Base-by-base conservation (phyloP, 179 eudicot genomes). In the Amaranthus tricolor region DNA sequence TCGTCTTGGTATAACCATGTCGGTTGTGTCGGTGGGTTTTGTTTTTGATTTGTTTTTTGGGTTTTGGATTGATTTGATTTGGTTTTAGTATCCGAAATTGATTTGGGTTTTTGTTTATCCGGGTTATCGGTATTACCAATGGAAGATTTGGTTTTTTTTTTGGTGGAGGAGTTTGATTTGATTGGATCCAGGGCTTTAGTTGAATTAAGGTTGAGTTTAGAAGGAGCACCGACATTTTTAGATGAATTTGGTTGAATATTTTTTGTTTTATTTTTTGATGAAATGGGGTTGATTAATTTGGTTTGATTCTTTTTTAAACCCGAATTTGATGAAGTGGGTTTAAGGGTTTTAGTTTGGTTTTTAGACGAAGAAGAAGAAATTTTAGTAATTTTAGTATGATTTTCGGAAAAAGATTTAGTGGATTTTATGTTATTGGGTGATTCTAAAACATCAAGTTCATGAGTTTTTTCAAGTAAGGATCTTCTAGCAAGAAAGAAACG, bases 281-380 rank as follows among this genome's bases (percentile, higher is more conserved):
- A 14, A 9, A 50, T 73, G 24, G 82, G 68, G 78, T 82, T 68
- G 5, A 48, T 47, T 20, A 63, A 40, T n/a, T 66, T 75, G 55
- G 80, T 69, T 72, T 80, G 77, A 13, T 79, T 55, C 44, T 76
- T 86, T 69, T 86, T 82, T 75, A 78, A 67, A 53, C 40, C 40
- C 40, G 70, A 74, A 40, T 69, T 53, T 49, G 75, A 71, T 66
- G 47, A 9, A 5, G 77, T 20, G n/a, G 82, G 80, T 17, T 87
- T 88, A 49, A 76, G 68, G 65, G 82, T 82, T 56, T 86, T 91
- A 81, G 90, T 84, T 74, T 80, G 83, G 74, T 85, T 85, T 73
- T 86, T 88, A 82, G 75, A n/a, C 16, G 74, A 76, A 16, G 76
- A 48, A 58, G 79, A 66, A 13, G 73, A 24, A 6, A 76, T 21